These are phyloP conservation scores for Microcyclospora pomicola DNA, from an alignment of 2,329 filamentous ascomycete genomes.

Conservation along the genomic window DNA sequence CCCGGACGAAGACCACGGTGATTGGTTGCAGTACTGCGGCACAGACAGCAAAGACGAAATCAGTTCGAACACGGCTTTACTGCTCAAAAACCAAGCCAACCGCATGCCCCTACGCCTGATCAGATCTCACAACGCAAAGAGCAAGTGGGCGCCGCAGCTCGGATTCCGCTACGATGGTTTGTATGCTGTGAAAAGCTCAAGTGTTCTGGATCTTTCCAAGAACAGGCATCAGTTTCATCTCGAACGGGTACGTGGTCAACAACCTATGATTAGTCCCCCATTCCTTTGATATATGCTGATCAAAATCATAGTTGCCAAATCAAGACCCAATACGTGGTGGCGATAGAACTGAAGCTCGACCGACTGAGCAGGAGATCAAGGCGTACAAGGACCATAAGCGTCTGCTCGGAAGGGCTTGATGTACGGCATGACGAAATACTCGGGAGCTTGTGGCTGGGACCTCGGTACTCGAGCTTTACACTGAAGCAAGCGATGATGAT, in stretches of 20 bases:
- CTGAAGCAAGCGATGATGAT: too few relatives aligned
- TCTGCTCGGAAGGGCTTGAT: slow-evolving; percentile 1
- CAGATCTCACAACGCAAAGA: slow-evolving; percentile 30
- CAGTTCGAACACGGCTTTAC: slow-evolving; percentile 26
- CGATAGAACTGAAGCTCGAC: slow-evolving; percentile 26
- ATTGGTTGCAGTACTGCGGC: slow-evolving; percentile 39
- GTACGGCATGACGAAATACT: too few relatives aligned
- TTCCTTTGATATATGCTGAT: too few relatives aligned
- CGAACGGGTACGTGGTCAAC: slow-evolving; percentile 15
- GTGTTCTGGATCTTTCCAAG: slow-evolving; percentile 28
- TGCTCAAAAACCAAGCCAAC: slow-evolving; percentile 28
- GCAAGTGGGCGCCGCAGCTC: slow-evolving; percentile 30
- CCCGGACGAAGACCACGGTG: slow-evolving; percentile 36
- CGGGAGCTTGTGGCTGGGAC: too few relatives aligned
- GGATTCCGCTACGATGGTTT: slow-evolving; percentile 47
- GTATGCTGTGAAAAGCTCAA: slow-evolving; percentile 32
- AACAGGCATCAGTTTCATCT: slow-evolving; percentile 37
- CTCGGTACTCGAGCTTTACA: too few relatives aligned
- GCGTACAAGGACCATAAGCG: slow-evolving; percentile 13
- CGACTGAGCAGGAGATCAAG: slow-evolving; percentile 29
- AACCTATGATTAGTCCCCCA: too few relatives aligned
- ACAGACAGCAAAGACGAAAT: slow-evolving; percentile 28
- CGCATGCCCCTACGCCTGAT: slow-evolving; percentile 37
- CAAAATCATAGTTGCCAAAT: slow-evolving; percentile 10
- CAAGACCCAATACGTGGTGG: slow-evolving; percentile 36